Percentiles rank a stretch among this genome's conserved stretches.
Evolutionary conservation across 2,329 filamentous ascomycete genomes (phyloP).

Genomic region (Akanthomyces dipterigenus): DNA sequence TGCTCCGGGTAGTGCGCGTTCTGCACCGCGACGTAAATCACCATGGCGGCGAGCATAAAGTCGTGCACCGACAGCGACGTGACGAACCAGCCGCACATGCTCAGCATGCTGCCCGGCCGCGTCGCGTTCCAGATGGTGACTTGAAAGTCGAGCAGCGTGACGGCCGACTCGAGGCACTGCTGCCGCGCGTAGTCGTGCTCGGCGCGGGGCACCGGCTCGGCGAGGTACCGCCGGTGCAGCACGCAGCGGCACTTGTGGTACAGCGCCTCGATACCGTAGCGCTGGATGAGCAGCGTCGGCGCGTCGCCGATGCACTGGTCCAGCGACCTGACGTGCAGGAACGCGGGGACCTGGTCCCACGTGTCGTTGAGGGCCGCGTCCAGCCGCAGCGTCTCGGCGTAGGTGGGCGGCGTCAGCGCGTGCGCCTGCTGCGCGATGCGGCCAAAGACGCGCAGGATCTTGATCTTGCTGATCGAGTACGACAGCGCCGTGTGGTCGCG

Average conservation of each 20-base stretch:
- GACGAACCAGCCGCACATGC: conserved; percentile 49
- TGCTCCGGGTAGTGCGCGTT: conserved; percentile 33
- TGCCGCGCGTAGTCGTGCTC: conserved; percentile 48
- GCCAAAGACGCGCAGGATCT: conserved; percentile 41
- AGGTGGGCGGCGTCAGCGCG: conserved; percentile 38
- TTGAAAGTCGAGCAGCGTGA: conserved; percentile 43
- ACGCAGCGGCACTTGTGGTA: conserved; percentile 51
- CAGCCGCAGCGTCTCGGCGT: conserved; percentile 42
- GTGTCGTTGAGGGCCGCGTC: conserved; percentile 39
- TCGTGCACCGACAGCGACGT: conserved; percentile 53
- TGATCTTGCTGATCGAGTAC: conserved; percentile 47
- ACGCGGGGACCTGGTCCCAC: conserved; percentile 39
- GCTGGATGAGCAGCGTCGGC: conserved; percentile 41
- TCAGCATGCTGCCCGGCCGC: conserved; percentile 47
- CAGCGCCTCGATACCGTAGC: conserved; percentile 44
- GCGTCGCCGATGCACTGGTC: conserved; percentile 43
- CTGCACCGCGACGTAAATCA: conserved; percentile 48
- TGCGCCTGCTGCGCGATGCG: conserved; percentile 45
- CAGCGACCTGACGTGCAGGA: conserved; percentile 42
- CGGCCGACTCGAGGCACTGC: conserved; percentile 43
- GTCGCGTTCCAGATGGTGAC: conserved; percentile 39
- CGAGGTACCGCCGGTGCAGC: conserved; percentile 47
- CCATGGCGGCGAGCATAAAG: conserved; percentile 54
- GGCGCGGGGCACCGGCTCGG: conserved; percentile 31
- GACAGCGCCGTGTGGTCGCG: conserved; percentile 53